Base-by-base conservation (phyloP, 192 early-diverging fungal species). In the Coemansia sp. region DNA sequence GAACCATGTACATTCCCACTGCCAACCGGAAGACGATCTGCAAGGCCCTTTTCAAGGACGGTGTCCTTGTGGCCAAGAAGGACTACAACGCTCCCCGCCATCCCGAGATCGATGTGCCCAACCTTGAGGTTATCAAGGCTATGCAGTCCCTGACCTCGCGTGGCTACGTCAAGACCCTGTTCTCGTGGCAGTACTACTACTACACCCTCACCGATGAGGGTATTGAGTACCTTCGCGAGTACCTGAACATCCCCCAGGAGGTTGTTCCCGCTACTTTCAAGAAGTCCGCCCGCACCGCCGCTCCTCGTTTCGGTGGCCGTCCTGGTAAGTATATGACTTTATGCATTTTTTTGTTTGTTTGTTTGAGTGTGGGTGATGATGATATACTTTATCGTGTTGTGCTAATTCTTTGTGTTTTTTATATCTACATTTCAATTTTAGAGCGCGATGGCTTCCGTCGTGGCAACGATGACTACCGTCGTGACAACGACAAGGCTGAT, bases 131-230 rank as follows among this genome's bases (percentile, higher is more conserved):
- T 81, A 96, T 99, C 89, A 99, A 98, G 92, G 93, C 96, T 68
- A 91, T 97, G 74, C 96, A 99, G 90, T 95, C 92, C 65, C 89
- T 99, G 79, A 86, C 88, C 81, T 99, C 97, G 64, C 91, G 90
- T 78, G 94, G 93, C 72, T 93, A 81, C 67, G 96, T 99, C 83
- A 94, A 93, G 86, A 93, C 92, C 71, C 92, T 92, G 78, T 99
- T 99, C 92, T 97, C 95, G 83, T 99, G 97, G 97, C 96, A 98
- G 84, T 95, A 95, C 89, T 99, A 96, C 90, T 99, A 99, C 94
- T 99, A 99, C 87, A 95, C 90, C 85, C 89, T 99, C 78, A 99
- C 96, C 83, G 90, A 96, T 78, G 93, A 94, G 86, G 97, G 97
- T 85, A 96, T 98, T 70, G 94, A 92, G 80, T 98, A 96, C 88